phyloP scores from a whole-genome alignment of 2,329 filamentous ascomycete genomes.

The Leptographium wingfieldii region DNA sequence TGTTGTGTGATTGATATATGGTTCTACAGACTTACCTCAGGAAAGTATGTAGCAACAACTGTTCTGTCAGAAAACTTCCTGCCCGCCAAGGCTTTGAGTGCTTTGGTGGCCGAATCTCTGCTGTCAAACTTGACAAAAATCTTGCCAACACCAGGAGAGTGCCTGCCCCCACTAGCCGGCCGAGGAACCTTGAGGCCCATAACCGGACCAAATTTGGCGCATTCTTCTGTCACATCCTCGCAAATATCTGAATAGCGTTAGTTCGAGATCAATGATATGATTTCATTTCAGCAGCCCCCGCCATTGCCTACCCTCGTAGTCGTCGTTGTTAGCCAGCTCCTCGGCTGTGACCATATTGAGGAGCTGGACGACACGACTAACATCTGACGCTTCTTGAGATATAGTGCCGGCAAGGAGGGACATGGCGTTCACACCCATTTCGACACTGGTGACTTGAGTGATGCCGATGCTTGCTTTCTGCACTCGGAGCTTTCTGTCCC shows the following conservation, averaged over 20 bases:
- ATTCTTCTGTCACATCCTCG: slow-evolving; percentile 89
- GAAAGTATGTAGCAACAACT: slow-evolving; percentile 92
- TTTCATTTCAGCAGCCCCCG: background rate
- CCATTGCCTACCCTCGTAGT: slow-evolving; percentile 67
- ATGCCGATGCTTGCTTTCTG: slow-evolving; percentile 82
- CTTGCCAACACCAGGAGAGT: slow-evolving; percentile 86
- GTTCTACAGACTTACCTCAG: slow-evolving; percentile 49
- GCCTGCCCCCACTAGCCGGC: slow-evolving; percentile 68
- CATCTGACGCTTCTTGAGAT: slow-evolving; percentile 58
- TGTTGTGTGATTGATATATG: background rate
- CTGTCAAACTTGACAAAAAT: slow-evolving; percentile 92
- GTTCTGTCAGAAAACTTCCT: slow-evolving; percentile 94
- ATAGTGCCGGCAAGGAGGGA: slow-evolving; percentile 91
- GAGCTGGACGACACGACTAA: slow-evolving; percentile 75
- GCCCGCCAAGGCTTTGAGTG: slow-evolving; percentile 79
- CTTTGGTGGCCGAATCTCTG: slow-evolving; percentile 66
- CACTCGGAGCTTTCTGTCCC: slow-evolving; percentile 75
- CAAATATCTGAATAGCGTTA: slow-evolving; percentile 64
- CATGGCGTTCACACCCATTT: slow-evolving; percentile 96
- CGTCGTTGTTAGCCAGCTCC: slow-evolving; percentile 84
- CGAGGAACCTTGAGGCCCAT: slow-evolving; percentile 87
- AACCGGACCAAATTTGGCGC: slow-evolving; percentile 76
- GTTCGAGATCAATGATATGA: slow-evolving; percentile 7
- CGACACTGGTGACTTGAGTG: slow-evolving; percentile 81
- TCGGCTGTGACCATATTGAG: slow-evolving; percentile 98